Evolutionary conservation across 2,329 filamentous ascomycete species (phyloP).

Genomic region (Apiospora rasikravindrae): DNA sequence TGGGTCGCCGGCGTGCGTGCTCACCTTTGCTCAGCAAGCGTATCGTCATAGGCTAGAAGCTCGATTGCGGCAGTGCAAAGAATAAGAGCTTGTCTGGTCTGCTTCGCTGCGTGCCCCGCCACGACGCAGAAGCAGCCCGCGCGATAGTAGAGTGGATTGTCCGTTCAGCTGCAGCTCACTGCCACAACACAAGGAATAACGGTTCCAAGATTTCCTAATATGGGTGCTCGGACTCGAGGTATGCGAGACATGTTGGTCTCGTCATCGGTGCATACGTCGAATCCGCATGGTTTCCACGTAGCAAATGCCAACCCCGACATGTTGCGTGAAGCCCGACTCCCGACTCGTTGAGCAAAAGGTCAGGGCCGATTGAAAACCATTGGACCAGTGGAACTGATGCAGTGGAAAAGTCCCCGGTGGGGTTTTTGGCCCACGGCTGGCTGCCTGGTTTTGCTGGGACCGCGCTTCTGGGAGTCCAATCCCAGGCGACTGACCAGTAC

Average conservation of each 20-base stretch:
- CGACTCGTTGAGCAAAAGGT: neutral
- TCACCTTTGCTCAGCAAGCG: neutral
- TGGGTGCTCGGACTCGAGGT: neutral
- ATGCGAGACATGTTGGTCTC: conserved; percentile 1
- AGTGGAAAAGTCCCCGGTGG: neutral
- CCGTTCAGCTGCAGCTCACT: conserved; percentile 6
- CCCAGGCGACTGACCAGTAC: too few species aligned
- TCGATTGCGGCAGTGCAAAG: neutral
- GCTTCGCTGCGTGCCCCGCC: neutral
- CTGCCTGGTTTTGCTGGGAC: conserved; percentile 10
- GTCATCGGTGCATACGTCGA: neutral
- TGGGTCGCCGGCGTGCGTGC: neutral
- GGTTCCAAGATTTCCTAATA: neutral
- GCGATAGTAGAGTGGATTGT: neutral
- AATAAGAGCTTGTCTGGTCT: neutral
- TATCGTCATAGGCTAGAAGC: neutral
- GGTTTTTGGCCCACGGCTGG: neutral
- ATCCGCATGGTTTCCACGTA: neutral
- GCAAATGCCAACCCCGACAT: neutral
- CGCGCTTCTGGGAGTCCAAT: neutral
- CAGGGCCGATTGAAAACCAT: neutral
- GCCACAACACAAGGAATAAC: neutral
- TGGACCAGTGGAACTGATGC: neutral
- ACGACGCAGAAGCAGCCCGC: neutral
- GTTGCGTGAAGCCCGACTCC: neutral